Evolutionary conservation across 2,329 filamentous ascomycete genomes (phyloP), one percentile per base, ranked within the genome.

Genomic region (Pseudonectria buxi): DNA sequence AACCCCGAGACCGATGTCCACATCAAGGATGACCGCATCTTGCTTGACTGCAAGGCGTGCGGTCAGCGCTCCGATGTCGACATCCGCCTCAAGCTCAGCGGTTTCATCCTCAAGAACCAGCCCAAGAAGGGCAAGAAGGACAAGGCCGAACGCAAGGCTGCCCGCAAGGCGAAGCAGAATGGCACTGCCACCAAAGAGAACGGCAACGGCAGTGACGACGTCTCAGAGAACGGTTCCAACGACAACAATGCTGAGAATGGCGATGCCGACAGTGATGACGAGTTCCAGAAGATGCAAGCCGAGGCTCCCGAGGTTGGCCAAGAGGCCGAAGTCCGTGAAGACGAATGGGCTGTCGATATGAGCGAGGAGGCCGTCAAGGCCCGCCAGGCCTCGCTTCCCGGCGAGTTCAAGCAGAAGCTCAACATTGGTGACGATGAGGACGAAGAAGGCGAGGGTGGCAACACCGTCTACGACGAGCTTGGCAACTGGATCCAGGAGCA

Each of bases 11-110:
- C 92, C 49, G 89, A 94, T 49, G 83, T 96, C 58, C 79, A 84
- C 58, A 87, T 96, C 74, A 95, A 95, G 69, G 89, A 95, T 55
- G 86, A 84, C 36, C 80, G 76, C 60, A 96, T 98, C 63, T 67
- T 86, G 45, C 81, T 96, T 50, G 92, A 98, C 69, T 98, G 92
- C 83, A 98, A 98, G 72, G 92, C 92, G 45, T 98, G 92, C 60
- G 92, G 92, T 59, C 85, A 94, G 67, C 88, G 87, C 57, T 84
- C 84, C 49, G 83, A 92, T 45, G 90, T 95, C 37, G 90, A 96
- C 56, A 74, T 89, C 49, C 87, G 89, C 58, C 80, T 94, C 63
- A 98, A 98, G 76, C 81, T 98, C 49, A 94, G 86, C 65, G 86
- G 86, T 45, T 98, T 95, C 73, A 95, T 98, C 61, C 69, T 96